Evolutionary conservation across 371 early-diverging fungal genomes (phyloP).

Genomic region (Parasitella parasitica): DNA sequence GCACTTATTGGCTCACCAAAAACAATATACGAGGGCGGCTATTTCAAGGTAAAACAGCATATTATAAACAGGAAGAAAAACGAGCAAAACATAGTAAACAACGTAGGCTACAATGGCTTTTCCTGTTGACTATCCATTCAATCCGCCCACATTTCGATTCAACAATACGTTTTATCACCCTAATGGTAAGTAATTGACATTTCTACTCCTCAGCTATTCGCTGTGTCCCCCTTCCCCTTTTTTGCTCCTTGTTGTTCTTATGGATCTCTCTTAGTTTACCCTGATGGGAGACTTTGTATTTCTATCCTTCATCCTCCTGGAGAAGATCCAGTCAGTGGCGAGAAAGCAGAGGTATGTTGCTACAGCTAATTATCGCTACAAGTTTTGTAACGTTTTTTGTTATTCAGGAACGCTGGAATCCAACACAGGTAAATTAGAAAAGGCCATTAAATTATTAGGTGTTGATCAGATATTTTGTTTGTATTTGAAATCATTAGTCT

Average conservation of each 20-base stretch:
- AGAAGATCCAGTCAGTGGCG: slow-evolving; percentile 86
- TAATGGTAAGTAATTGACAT: slow-evolving; percentile 51
- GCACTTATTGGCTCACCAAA: slow-evolving; percentile 84
- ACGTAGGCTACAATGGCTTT: slow-evolving; percentile 57
- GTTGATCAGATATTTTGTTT: not conserved
- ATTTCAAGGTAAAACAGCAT: slow-evolving; percentile 70
- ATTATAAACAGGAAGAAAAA: not conserved
- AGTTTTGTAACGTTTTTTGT: not conserved
- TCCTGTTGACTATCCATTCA: slow-evolving; percentile 57
- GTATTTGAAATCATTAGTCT: slow-evolving; percentile 23
- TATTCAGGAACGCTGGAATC: slow-evolving; percentile 84
- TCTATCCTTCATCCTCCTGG: slow-evolving; percentile 77
- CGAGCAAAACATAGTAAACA: not conserved
- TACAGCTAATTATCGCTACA: not conserved
- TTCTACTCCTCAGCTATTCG: not conserved
- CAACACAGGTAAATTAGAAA: slow-evolving; percentile 71
- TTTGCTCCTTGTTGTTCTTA: not conserved
- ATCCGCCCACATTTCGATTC: slow-evolving; percentile 84
- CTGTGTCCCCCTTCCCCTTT: not conserved
- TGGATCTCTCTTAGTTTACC: slow-evolving; percentile 50
- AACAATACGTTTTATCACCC: slow-evolving; percentile 76
- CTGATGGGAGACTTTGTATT: slow-evolving; percentile 84
- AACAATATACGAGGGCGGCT: slow-evolving; percentile 88
- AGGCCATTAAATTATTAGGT: not conserved
- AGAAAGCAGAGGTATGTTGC: slow-evolving; percentile 65